Base-by-base conservation (phyloP, 192 early-diverging fungal species). In the Rhizophagus clarus region DNA sequence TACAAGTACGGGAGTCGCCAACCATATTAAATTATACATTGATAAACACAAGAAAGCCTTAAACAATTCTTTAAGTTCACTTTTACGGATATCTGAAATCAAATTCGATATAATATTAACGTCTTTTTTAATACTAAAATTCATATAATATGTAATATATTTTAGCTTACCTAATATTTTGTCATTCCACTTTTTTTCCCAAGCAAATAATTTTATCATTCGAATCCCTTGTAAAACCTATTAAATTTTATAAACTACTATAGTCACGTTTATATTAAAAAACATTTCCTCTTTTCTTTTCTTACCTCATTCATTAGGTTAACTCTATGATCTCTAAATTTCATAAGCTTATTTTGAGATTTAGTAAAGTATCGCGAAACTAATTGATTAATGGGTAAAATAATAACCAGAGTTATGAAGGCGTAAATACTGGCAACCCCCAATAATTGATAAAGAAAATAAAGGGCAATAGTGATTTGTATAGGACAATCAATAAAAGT, bases 141-240 rank as follows among this genome's bases (percentile, higher is more conserved):
- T n/a, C n/a, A n/a, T n/a, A n/a, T n/a, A n/a, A n/a, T n/a, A n/a
- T n/a, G n/a, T n/a, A n/a, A n/a, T n/a, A n/a, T n/a, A n/a, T n/a
- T n/a, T n/a, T 20, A 97, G 88, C 40, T 89, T 88, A 47, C 89
- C 86, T 63, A 91, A 80, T 79, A 98, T 95, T 74, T 88, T 85
- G 47, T 87, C 77, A 83, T 79, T 81, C 81, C 85, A 88, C 42
- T 82, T 82, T 42, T 77, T 75, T 61, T 95, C 92, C 95, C 95
- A 96, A 37, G 92, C 93, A 85, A 94, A 95, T 76, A 97, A 91
- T 83, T 99, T 99, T 72, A 99, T 91, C 28, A 98, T 94, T 28
- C 95, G 89, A 61, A 99, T 97, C 51, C 95, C 96, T 79, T 92
- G 88, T 61, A 97, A 85, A 34, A 76, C 2, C 60, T 76, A 11